Conservation (phyloP, 148 eudicot species). For the Chenopodium berlandieri region DNA sequence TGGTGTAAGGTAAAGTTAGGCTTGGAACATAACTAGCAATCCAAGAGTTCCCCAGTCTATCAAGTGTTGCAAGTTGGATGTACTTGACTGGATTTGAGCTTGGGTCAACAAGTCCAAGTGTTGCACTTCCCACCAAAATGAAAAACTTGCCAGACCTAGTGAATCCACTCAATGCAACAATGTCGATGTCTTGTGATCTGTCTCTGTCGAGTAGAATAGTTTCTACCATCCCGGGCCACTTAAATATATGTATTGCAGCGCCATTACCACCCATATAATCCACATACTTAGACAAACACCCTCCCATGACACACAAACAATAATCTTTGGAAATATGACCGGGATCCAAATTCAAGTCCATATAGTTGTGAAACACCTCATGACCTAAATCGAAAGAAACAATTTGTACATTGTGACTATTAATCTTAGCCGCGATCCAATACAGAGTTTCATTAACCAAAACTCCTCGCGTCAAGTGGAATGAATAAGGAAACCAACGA, state of each 20-base stretch:
- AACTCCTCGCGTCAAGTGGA: not conserved
- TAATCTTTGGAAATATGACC: not conserved
- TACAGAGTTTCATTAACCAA: not conserved
- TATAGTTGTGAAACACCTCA: not conserved
- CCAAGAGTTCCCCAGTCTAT: not conserved
- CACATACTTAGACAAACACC: constrained; percentile 3
- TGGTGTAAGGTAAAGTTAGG: not conserved
- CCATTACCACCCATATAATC: not conserved
- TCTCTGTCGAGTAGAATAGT: not conserved
- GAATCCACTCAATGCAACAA: not conserved
- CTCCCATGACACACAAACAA: constrained; percentile 2
- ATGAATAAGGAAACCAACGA: not conserved
- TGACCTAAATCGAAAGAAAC: constrained; percentile 9
- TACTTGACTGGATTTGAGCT: not conserved
- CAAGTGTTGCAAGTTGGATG: not conserved
- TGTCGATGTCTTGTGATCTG: not conserved
- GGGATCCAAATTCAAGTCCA: not conserved
- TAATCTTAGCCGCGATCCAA: not conserved
- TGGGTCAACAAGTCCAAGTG: not conserved
- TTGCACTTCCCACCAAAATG: not conserved
- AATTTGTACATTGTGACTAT: not conserved
- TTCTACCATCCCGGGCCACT: not conserved
- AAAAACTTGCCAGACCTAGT: not conserved
- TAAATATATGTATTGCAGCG: not conserved
- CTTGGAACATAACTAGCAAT: constrained; percentile 4